Percentiles rank a stretch among this genome's conserved stretches.
Conservation (phyloP, 352 stramenopile genomes). For the Phytophthora cactorum region DNA sequence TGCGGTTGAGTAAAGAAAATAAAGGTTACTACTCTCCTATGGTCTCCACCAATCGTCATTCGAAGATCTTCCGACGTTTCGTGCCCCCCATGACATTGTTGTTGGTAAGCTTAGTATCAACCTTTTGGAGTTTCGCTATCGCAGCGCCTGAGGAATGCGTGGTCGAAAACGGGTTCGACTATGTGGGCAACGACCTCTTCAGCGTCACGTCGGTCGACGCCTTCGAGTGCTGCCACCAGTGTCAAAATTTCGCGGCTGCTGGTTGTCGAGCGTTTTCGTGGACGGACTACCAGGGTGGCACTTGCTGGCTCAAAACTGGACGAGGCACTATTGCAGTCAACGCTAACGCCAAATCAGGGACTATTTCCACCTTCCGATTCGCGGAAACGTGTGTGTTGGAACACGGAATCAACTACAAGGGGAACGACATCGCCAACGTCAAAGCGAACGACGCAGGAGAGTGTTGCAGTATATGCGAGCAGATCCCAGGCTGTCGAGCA, state of each 20-base stretch:
- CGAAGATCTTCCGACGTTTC: constrained; percentile 9
- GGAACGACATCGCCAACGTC: constrained; percentile 30
- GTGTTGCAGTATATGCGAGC: constrained; percentile 33
- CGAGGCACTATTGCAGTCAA: constrained; percentile 34
- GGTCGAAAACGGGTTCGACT: constrained; percentile 41
- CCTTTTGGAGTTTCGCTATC: background rate
- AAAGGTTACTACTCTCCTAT: background rate
- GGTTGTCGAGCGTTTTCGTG: constrained; percentile 56
- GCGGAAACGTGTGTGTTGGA: constrained; percentile 27
- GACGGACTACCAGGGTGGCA: constrained; percentile 50
- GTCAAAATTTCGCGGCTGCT: constrained; percentile 9
- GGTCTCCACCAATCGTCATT: constrained; percentile 1
- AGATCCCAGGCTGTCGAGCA: constrained; percentile 39
- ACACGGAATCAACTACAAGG: constrained; percentile 34
- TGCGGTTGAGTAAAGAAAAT: background rate
- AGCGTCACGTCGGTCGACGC: constrained; percentile 7
- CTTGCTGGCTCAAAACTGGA: constrained; percentile 65
- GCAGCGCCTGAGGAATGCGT: constrained; percentile 19
- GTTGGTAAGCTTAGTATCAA: background rate
- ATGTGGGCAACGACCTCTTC: constrained; percentile 44
- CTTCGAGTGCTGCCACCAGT: constrained; percentile 37
- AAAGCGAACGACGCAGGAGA: constrained; percentile 9
- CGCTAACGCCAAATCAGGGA: constrained; percentile 30
- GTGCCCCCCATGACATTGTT: background rate
- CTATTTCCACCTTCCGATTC: constrained; percentile 25